Base-by-base conservation (phyloP, 108 stramenopile species). In the Pseudonitzschia delicatissima region DNA sequence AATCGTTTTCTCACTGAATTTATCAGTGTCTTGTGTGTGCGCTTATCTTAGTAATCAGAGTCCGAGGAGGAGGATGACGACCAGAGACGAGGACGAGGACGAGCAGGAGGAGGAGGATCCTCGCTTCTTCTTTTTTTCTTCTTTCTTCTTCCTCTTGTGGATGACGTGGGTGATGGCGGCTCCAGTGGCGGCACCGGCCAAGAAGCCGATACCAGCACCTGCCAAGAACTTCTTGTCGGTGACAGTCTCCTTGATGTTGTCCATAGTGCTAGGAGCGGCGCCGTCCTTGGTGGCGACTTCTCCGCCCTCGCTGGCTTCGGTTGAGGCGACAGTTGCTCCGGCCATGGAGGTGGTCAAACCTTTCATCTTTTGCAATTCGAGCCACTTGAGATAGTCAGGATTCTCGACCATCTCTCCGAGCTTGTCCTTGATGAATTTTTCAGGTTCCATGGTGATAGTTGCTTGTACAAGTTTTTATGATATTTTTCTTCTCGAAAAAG, bases 161-260 rank as follows among this genome's bases (percentile, higher is more conserved):
- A 55, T 29, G n/a, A 33, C 4, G 33, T 55, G 53, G 33, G 53
- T 55, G n/a, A 27, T 27, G 31, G 27, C 6, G 33, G 53, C 53
- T 13, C 53, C 53, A 17, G 53, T 55, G 33, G 53, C 53, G 17
- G 53, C 53, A 28, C 53, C 53, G 3, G 53, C 53, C 5, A 55
- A 23, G 17, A 55, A 55, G 0, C 53, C 53, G 33, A 55, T 11
- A 11, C 53, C 53, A 27, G 53, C 53, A 55, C 53, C 53, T 4
- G 4, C 15, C 32, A 55, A 17, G 53, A 55, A 55, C 31, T 55
- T 55, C 53, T 55, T 55, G 31, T 55, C 53, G 9, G 25, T 27
- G n/a, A 55, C 53, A 17, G 53, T 55, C 5, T 55, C 53, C 33
- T 55, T 55, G 33, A 55, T 7, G 13, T 18, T 23, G 20, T 18